Base-by-base conservation (phyloP, 139 green algal genomes). In the Asterochloris erici region DNA sequence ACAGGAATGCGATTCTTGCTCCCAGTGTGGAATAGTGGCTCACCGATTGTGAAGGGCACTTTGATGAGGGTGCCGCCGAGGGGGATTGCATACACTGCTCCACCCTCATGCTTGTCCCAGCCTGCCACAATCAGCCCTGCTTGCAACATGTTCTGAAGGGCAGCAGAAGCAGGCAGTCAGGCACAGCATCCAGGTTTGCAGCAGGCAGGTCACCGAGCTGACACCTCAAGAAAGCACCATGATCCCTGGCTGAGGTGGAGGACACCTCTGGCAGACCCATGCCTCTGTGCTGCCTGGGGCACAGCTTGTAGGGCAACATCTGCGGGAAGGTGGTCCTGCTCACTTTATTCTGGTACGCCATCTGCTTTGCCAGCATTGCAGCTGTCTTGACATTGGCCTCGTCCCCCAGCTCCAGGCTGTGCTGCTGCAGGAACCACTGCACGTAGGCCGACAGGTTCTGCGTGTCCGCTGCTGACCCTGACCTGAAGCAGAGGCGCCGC, bases 281-380 rank as follows among this genome's bases (percentile, higher is more conserved):
- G 2, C 38, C 38, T 54, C 38, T 54, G 38, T 54, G 38, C 38
- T 54, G 38, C 71, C 10, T 77, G n/a, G 71, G 10, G 9, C 71
- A 77, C 24, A 19, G 21, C 71, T 54, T 24, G 71, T 16, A 9
- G 6, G 21, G 14, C 19, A 19, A 1, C 23, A 54, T 77, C 23
- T 29, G 14, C 71, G 2, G 24, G 71, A 19, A 77, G 21, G 21
- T 28, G 19, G 29, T 29, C 29, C 1, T 54, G 47, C 13, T 74
- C 23, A 93, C 94, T 86, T 98, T 98, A 87, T 98, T 98, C 38
- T 91, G 85, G 86, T 98, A 98, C 0, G 89, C 89, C 64, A 98
- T 87, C 78, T 91, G 84, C 80, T 88, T 90, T 9, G 91, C 91
- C 71, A 98, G 85, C 73, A 90, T 92, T 19, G 95, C 95, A 21